phyloP scores from a whole-genome alignment of 441 rosid genomes.

The Theobroma grandiflorum region DNA sequence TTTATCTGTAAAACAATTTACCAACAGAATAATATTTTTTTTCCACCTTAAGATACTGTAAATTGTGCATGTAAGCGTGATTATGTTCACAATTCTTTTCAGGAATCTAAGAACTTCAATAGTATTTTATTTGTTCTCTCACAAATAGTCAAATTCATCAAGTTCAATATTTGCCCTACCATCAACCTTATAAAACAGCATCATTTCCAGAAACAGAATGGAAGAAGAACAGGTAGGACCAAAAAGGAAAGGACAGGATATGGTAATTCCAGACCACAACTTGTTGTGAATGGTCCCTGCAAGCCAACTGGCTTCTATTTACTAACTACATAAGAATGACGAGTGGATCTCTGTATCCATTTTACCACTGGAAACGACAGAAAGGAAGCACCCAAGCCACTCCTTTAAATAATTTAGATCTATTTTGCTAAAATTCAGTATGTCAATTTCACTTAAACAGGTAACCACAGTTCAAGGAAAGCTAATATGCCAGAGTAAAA shows the following conservation, averaged over 20 bases:
- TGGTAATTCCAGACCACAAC: conserved; percentile 27
- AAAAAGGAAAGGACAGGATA: not conserved
- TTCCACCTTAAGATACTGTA: not conserved
- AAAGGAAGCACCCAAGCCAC: not conserved
- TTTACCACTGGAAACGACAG: conserved; percentile 7
- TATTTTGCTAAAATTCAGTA: not conserved
- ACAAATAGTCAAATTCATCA: not conserved
- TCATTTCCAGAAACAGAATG: not conserved
- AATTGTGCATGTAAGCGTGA: not conserved
- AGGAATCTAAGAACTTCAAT: not conserved
- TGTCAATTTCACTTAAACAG: not conserved
- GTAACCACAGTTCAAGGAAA: not conserved
- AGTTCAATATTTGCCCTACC: not conserved
- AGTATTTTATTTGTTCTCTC: not conserved
- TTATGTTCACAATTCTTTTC: not conserved
- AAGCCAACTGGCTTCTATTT: conserved; percentile 21
- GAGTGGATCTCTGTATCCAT: conserved; percentile 9
- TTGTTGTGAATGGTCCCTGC: conserved; percentile 32
- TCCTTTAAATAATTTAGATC: not conserved
- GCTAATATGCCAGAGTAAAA: not conserved
- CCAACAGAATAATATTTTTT: not conserved
- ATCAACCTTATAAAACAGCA: conserved; percentile 9
- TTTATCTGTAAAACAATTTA: not conserved
- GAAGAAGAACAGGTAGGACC: conserved; percentile 13
- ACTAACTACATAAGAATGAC: conserved; percentile 18